These are phyloP conservation scores for Ulvella scutata DNA, from an alignment of 139 green algal species.

Conservation along the genomic window DNA sequence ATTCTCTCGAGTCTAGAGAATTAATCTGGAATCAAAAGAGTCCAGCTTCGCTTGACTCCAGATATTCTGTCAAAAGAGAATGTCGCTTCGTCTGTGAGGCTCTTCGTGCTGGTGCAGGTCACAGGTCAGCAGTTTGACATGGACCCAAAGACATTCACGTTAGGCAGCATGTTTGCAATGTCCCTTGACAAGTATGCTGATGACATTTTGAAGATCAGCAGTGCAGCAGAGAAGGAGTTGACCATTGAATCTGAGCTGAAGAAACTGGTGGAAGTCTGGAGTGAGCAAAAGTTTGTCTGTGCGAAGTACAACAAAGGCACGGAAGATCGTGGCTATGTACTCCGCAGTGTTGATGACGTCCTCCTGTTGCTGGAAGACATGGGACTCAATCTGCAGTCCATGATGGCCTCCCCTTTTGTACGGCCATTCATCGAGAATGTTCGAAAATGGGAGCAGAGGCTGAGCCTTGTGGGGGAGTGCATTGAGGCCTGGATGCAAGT, in stretches of 20 bases:
- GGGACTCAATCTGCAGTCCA: constrained; percentile 71
- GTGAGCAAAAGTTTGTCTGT: constrained; percentile 59
- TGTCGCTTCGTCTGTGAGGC: no score
- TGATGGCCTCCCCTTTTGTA: constrained; percentile 68
- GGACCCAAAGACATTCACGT: constrained; percentile 68
- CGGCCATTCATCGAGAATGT: constrained; percentile 59
- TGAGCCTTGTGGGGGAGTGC: constrained; percentile 63
- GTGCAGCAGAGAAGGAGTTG: constrained; percentile 63
- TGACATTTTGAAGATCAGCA: constrained; percentile 53
- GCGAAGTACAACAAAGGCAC: constrained; percentile 55
- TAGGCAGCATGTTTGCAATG: constrained; percentile 65
- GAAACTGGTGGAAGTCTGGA: constrained; percentile 63
- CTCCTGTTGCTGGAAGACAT: constrained; percentile 70
- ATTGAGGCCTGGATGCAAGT: constrained; percentile 63
- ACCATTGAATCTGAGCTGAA: constrained; percentile 76
- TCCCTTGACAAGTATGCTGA: constrained; percentile 51
- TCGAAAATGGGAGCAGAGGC: constrained; percentile 55
- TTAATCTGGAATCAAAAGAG: no score
- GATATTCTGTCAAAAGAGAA: no score
- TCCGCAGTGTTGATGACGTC: constrained; percentile 59
- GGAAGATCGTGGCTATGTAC: constrained; percentile 50
- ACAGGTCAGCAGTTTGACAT: constrained; percentile 69
- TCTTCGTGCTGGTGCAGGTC: no score
- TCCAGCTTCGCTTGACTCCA: no score
- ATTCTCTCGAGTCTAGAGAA: no score